phyloP scores from a whole-genome alignment of 2,329 filamentous ascomycete species.

The Podosphaera fusca region DNA sequence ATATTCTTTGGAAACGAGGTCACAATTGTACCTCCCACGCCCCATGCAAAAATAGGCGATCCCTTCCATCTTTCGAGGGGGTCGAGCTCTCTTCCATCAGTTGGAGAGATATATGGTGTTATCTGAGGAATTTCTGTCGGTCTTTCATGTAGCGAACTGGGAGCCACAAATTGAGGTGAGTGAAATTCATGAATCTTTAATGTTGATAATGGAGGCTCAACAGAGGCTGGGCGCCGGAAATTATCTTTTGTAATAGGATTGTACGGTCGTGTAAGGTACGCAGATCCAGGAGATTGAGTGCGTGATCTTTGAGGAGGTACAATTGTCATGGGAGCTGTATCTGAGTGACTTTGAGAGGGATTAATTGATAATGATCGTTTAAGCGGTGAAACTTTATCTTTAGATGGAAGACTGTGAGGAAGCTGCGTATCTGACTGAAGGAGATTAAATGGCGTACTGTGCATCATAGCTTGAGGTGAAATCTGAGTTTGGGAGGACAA shows the following conservation, averaged over 20 bases:
- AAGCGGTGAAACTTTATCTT: slow-evolving; percentile 28
- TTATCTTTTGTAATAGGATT: slow-evolving; percentile 18
- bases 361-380: slow-evolving; percentile 31
- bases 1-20: slow-evolving; percentile 76
- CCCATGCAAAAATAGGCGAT: slow-evolving; percentile 67
- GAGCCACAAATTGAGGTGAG: background rate
- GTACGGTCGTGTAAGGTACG: slow-evolving; percentile 24
- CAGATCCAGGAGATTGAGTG: slow-evolving; percentile 37
- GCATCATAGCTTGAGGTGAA: slow-evolving; percentile 8
- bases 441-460: slow-evolving; percentile 16
- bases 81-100: slow-evolving; percentile 47
- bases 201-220: slow-evolving; percentile 11
- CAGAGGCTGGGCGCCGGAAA: slow-evolving; percentile 29
- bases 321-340: slow-evolving; percentile 17
- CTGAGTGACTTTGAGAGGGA: slow-evolving; percentile 17
- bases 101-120: slow-evolving; percentile 36
- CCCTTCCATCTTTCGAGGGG: slow-evolving; percentile 79
- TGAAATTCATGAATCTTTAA: slow-evolving; percentile 1
- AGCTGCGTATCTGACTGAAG: slow-evolving; percentile 26
- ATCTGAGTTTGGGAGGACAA: slow-evolving; percentile 9
- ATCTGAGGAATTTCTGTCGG: slow-evolving; percentile 28
- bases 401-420: slow-evolving; percentile 17
- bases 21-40: slow-evolving; percentile 59
- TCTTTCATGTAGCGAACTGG: slow-evolving; percentile 16
- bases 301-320: slow-evolving; percentile 34